Conservation (phyloP, 2,329 filamentous ascomycete species). For the Uncinocarpus reesii region DNA sequence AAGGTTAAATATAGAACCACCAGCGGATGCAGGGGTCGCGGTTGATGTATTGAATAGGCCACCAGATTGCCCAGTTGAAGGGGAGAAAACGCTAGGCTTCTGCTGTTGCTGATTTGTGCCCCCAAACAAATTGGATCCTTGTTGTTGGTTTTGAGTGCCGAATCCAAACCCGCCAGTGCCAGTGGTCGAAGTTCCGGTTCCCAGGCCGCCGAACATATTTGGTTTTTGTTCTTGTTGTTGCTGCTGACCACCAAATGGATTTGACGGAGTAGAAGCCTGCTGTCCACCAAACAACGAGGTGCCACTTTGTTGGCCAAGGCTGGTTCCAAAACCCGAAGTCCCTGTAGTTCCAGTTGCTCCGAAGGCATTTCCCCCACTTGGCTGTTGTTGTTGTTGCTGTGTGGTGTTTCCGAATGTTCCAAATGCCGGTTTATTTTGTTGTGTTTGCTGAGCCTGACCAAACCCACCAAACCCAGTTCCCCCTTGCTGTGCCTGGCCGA, state of each 20-base stretch:
- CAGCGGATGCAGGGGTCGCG: conserved; percentile 15
- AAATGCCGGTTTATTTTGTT: conserved; percentile 32
- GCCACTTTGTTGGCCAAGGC: conserved; percentile 31
- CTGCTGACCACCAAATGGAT: conserved; percentile 37
- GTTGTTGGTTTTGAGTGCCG: conserved; percentile 25
- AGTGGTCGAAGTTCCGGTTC: conserved; percentile 13
- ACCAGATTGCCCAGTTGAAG: conserved; percentile 23
- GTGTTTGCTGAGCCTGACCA: conserved; percentile 32
- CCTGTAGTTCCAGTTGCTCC: conserved; percentile 28
- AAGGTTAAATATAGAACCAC: conserved; percentile 13
- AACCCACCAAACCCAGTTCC: conserved; percentile 37
- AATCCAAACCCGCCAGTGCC: conserved; percentile 11
- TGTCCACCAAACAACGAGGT: conserved; percentile 21
- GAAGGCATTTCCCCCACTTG: conserved; percentile 33
- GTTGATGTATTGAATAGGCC: conserved; percentile 23
- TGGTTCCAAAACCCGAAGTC: conserved; percentile 31
- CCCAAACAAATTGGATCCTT: conserved; percentile 33
- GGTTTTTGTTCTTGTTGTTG: conserved; percentile 26
- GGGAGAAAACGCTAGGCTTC: conserved; percentile 46
- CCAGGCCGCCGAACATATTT: conserved; percentile 12
- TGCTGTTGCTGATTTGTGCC: conserved; percentile 17
- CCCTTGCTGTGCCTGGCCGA: conserved; percentile 34
- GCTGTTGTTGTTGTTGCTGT: conserved; percentile 36
- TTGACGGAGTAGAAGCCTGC: conserved; percentile 28
- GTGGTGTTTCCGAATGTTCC: conserved; percentile 29